Conservation (phyloP, 2,329 filamentous ascomycete genomes). For the Dactylellina parvicollis region DNA sequence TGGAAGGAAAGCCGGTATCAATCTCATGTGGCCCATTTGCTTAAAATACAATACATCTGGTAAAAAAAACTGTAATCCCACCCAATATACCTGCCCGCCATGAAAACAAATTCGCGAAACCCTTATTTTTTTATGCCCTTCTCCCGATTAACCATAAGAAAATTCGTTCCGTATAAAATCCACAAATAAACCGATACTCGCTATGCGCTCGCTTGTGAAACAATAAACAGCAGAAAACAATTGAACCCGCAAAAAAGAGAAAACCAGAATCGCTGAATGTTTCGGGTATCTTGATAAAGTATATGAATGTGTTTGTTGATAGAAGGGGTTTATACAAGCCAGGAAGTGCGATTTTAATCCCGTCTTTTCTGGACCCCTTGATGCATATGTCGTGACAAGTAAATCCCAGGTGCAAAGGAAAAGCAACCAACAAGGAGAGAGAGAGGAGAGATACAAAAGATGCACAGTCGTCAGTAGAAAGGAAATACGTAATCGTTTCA, state of each 20-base stretch:
- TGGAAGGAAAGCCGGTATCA: neutral
- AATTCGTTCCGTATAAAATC: conserved; percentile 30
- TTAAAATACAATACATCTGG: neutral
- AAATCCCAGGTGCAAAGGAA: neutral
- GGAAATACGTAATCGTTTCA: neutral
- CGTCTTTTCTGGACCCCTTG: neutral
- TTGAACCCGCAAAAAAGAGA: neutral
- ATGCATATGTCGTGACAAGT: conserved; percentile 6
- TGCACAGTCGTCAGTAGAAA: neutral
- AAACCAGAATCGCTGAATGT: conserved; percentile 31
- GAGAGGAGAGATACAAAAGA: neutral
- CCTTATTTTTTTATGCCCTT: conserved; percentile 6
- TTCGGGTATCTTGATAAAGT: conserved; percentile 41
- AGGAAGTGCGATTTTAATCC: neutral
- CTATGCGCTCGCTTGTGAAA: conserved; percentile 38
- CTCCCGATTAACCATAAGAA: conserved; percentile 13
- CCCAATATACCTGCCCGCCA: neutral
- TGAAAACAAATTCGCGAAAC: neutral
- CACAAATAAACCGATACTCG: conserved; percentile 17
- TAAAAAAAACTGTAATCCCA: neutral
- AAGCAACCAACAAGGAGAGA: no score
- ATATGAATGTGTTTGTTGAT: conserved; percentile 13
- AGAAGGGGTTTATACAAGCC: neutral
- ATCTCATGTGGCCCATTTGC: neutral
- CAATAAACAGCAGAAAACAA: neutral